Evolutionary conservation across 805 yeast genomes (phyloP), one percentile per base, ranked within the genome.

Genomic region (Hagleromyces aurorensis): DNA sequence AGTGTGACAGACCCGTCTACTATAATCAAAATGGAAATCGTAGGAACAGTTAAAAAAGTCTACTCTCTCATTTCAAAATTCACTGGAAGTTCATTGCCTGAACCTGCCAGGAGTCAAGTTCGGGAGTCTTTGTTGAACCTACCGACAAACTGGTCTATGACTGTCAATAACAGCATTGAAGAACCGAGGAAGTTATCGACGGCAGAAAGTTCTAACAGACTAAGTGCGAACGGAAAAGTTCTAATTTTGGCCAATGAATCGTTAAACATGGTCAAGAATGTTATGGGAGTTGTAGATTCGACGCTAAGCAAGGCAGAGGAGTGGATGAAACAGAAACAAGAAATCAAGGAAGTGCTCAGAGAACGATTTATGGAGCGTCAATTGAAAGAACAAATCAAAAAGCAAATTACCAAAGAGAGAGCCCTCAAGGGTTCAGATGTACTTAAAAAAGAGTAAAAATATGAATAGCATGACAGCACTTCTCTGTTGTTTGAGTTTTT

Each of bases 191-290:
- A 23, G 37, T 36, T 27, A 25, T 12, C 33, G 26, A 20, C 30
- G 26, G 23, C 27, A 21, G 15, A 18, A 13, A 33, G 48, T 16
- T 22, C 25, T 61, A 19, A 62, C 65, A n/a, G n/a, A n/a, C n/a
- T n/a, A n/a, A n/a, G n/a, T 39, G 60, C 72, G 7, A 81, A 84
- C 50, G 84, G 82, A 13, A 75, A 78, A 39, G 82, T 85, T 1
- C 59, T 91, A 15, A 69, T 81, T 4, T 64, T 89, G 37, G 96
- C 97, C 0, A 79, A 80, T 41, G 98, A 91, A 55, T 78, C 95
- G 0, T 61, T 89, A 27, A 91, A 81, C 23, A 82, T 87, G 85
- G 78, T 89, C 20, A 69, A 78, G 22, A 80, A 81, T 34, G 78
- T 89, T 12, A 85, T 86, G 41, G 69, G 69, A 29, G 87, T 87